Base-by-base conservation (phyloP, 2,329 filamentous ascomycete genomes). In the Penicillium sp. region DNA sequence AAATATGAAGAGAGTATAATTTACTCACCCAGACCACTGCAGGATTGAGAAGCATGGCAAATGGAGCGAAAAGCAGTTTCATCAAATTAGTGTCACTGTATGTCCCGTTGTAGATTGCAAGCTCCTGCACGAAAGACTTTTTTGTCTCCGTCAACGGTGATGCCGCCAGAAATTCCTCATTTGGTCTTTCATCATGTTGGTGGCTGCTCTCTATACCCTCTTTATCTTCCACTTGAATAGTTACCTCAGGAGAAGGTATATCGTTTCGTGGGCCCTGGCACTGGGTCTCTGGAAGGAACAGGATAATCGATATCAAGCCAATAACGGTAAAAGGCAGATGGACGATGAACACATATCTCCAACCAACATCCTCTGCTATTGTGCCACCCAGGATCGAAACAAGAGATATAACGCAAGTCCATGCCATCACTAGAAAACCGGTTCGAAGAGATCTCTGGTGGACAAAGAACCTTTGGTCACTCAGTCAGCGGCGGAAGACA, bases 321-420 rank as follows among this genome's bases (percentile, higher is more conserved):
- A 45, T 11, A 34, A 45, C 29, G 13, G 43, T 45, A 34, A 45
- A 45, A 18, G 43, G 43, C 14, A 45, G 43, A 45, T 45, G 29
- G n/a, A 45, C 29, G 43, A 45, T 45, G 43, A 45, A 45, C 43
- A 45, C 29, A 45, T 45, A 45, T 34, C 43, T 45, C 43, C 43
- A 45, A 14, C 43, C 43, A 35, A 32, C 8, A 45, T 18, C 8
- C 14, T 45, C 29, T 7, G 43, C 29, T 18, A 45, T 45, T 16
- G 29, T 13, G 13, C 43, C 43, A 19, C 43, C 29, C 4, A 45
- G 14, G 43, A 45, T 34, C 43, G 43, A 45, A 13, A 45, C 43
- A 16, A 45, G 7, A 45, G 27, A 30, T 19, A 34, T 30, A 30
- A 45, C 35, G 29, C 43, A 45, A 5, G 29, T 30, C 43, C 26